Conservation (phyloP, 345 rosid genomes). For the Sisymbrium altissimum region DNA sequence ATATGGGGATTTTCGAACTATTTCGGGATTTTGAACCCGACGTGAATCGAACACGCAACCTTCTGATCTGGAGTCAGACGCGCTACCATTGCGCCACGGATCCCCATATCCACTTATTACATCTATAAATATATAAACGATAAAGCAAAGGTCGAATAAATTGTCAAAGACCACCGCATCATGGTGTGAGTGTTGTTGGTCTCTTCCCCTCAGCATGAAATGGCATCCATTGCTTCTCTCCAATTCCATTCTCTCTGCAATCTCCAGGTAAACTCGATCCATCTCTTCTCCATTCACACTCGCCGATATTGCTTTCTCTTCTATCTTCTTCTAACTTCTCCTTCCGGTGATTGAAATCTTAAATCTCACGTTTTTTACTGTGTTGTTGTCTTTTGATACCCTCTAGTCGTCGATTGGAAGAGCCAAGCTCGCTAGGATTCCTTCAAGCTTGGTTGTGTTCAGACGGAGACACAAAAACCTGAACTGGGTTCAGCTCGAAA, state of each 20-base stretch:
- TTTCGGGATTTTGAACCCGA: constrained; percentile 60
- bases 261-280: constrained; percentile 31
- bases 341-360: background rate
- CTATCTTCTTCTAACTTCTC: background rate
- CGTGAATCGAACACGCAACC: constrained; percentile 99
- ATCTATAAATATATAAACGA: rapidly evolving
- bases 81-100: constrained; percentile 99
- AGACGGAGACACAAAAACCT: constrained; percentile 23
- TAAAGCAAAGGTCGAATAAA: background rate
- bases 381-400: constrained; percentile 8
- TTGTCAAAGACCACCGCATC: background rate
- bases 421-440: constrained; percentile 31
- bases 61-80: constrained; percentile 99
- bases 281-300: background rate
- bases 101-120: background rate
- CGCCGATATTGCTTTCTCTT: background rate
- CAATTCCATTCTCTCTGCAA: constrained; percentile 35
- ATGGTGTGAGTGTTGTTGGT: background rate
- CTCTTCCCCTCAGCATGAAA: constrained; percentile 24
- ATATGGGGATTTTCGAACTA: background rate
- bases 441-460: constrained; percentile 31
- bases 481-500: constrained; percentile 18
- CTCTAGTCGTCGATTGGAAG: constrained; percentile 40
- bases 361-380: background rate
- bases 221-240: constrained; percentile 48